Evolutionary conservation across 176 grass and related monocot genomes (phyloP), one percentile per base, ranked within the genome.

Genomic region (Melocanna baccifera): DNA sequence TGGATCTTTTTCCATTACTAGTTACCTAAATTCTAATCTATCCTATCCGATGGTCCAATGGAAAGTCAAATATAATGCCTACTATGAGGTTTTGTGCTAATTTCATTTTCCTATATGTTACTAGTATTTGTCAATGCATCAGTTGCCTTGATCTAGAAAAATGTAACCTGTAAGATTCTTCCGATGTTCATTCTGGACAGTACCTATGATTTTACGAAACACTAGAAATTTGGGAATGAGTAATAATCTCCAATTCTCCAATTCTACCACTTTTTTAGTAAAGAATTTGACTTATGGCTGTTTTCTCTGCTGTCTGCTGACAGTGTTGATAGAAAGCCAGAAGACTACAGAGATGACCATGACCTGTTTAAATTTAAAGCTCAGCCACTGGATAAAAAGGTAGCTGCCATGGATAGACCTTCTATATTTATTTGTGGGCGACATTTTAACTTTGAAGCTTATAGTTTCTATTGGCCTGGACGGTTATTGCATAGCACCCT

Each of bases 341-440:
- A 91, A 67, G 81, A 92, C 56, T 69, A 46, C 73, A 90, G 83
- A 71, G 67, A 67, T 37, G 81, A 34, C 46, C 7, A 67, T 37
- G 81, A 34, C 46, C 7, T 83, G 34, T 94, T 84, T 67, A 88
- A 86, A 90, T 97, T 94, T 80, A 94, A 91, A 89, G 90, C 94
- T 63, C 76, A 42, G 42, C 64, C 80, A 2, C 12, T 88, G 75
- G 82, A 92, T 94, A 94, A 86, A 83, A 97, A 94, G 91, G 94
- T 97, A 91, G 28, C 32, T 85, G 26, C 9, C 59, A 20, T 45
- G 74, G 3, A 68, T 47, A 72, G 12, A 22, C 47, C 45, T 66
- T 66, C 1, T 82, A 18, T 78, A 7, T 73, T 57, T 72, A 48
- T 81, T 61, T 85, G 57, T 83, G 47, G 67, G 41, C 18, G 83